phyloP scores from a whole-genome alignment of 768 basidiomycete species.

The Sarcomyxa edulis region DNA sequence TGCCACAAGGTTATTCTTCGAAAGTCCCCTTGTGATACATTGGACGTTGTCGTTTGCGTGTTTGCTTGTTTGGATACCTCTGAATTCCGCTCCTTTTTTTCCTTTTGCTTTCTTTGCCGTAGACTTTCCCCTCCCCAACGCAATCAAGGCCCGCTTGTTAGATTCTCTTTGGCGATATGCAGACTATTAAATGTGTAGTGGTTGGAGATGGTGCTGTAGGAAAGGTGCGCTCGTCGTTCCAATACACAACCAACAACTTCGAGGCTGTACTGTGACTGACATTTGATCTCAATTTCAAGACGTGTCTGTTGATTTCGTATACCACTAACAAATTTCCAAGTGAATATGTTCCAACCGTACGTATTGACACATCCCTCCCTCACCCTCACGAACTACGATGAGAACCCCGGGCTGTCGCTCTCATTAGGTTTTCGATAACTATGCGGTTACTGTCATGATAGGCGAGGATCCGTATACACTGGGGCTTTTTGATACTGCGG shows the following conservation, averaged over 20 bases:
- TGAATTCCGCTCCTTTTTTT: too few species aligned
- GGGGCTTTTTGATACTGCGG: conserved; percentile 97
- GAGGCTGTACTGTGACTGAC: conserved; percentile 1
- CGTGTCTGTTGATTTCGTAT: conserved; percentile 94
- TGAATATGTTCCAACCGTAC: conserved; percentile 97
- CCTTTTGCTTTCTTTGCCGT: too few species aligned
- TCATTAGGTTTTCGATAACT: conserved; percentile 87
- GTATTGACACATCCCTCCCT: conserved; percentile 28
- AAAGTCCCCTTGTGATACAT: too few species aligned
- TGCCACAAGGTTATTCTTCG: too few species aligned
- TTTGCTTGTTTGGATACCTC: too few species aligned
- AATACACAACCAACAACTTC: too few species aligned
- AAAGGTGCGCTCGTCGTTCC: conserved; percentile 87
- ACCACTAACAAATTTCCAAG: conserved; percentile 98
- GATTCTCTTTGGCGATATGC: conserved; percentile 49
- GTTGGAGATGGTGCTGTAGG: conserved; percentile 98
- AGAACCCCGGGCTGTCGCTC: conserved; percentile 10
- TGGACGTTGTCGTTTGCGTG: too few species aligned
- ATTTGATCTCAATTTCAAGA: conserved; percentile 39
- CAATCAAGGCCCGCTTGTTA: too few species aligned
- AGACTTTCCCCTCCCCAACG: too few species aligned
- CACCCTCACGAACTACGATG: conserved; percentile 15
- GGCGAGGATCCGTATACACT: conserved; percentile 99
- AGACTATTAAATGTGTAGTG: conserved; percentile 97
- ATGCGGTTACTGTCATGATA: conserved; percentile 99